A percentile compares a stretch with the other conserved stretches of the same genome.
phyloP scores from a whole-genome alignment of 2,329 filamentous ascomycete species.

The Ramularia collo-cygni region DNA sequence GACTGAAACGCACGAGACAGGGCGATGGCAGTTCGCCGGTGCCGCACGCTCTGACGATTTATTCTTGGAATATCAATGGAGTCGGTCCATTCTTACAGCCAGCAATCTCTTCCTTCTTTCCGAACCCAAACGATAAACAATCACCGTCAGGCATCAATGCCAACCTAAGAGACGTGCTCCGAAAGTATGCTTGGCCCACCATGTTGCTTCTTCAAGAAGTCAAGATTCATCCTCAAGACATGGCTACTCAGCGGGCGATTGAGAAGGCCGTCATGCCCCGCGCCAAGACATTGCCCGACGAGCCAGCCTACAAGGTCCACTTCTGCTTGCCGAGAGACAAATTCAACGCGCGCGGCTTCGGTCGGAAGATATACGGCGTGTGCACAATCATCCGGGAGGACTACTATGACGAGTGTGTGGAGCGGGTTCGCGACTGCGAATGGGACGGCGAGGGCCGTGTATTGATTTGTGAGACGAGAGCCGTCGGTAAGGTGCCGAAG shows the following conservation, averaged over 20 bases:
- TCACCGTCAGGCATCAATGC: neutral
- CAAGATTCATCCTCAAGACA: constrained; percentile 39
- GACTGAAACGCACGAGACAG: constrained; percentile 23
- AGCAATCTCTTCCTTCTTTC: constrained; percentile 37
- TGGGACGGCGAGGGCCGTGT: constrained; percentile 50
- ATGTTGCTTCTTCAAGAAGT: constrained; percentile 45
- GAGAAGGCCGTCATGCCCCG: constrained; percentile 29
- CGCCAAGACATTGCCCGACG: constrained; percentile 13
- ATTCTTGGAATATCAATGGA: constrained; percentile 46
- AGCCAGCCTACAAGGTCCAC: constrained; percentile 37
- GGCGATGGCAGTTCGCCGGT: neutral
- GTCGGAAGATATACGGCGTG: constrained; percentile 48
- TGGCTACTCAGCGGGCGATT: constrained; percentile 34
- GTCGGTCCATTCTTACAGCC: constrained; percentile 38
- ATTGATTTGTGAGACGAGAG: constrained; percentile 38
- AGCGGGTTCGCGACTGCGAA: constrained; percentile 34
- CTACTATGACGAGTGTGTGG: constrained; percentile 28
- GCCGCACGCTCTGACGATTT: constrained; percentile 30
- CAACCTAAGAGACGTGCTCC: constrained; percentile 37
- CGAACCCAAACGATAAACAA: constrained; percentile 8
- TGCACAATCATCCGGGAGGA: constrained; percentile 44
- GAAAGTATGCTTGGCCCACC: constrained; percentile 39
- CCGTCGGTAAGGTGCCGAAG: constrained; percentile 16
- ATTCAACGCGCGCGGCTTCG: constrained; percentile 45
- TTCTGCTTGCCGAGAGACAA: constrained; percentile 45